Evolutionary conservation across 495 filamentous ascomycete species (phyloP).

Genomic region (Neurospora sp.): DNA sequence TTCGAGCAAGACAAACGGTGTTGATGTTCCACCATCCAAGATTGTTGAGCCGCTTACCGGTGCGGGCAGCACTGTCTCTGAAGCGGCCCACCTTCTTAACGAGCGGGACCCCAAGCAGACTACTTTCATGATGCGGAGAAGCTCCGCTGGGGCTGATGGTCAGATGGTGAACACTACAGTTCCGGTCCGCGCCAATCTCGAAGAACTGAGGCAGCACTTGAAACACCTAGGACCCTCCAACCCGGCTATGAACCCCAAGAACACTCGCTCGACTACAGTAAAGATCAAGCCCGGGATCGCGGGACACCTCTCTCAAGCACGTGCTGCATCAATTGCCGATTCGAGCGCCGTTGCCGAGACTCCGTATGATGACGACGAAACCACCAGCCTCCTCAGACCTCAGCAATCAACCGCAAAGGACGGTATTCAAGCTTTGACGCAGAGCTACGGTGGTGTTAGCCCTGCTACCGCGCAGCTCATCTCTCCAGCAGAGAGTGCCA

Average conservation of each 20-base stretch:
- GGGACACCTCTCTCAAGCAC: constrained; percentile 8
- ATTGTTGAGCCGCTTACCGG: constrained; percentile 5
- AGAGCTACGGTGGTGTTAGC: constrained; percentile 54
- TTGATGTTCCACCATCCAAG: constrained; percentile 2
- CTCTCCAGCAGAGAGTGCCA: constrained; percentile 8
- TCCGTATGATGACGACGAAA: constrained; percentile 26
- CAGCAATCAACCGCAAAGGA: constrained; percentile 43
- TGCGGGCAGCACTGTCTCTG: constrained; percentile 13
- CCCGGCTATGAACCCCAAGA: constrained; percentile 68
- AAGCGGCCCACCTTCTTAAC: constrained; percentile 18
- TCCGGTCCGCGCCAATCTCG: constrained; percentile 40
- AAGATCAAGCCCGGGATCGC: constrained; percentile 68
- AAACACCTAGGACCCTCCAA: constrained; percentile 92
- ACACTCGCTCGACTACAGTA: constrained; percentile 76
- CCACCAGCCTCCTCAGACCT: constrained; percentile 28
- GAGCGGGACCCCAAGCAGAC: constrained; percentile 29
- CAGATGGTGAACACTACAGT: constrained; percentile 27
- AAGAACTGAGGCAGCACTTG: constrained; percentile 71
- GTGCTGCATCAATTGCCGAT: constrained; percentile 15
- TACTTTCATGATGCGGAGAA: constrained; percentile 47
- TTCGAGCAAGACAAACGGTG: background rate
- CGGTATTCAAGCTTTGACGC: constrained; percentile 54
- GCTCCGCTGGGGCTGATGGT: constrained; percentile 38
- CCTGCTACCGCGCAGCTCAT: constrained; percentile 21
- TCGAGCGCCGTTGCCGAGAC: constrained; percentile 8